Evolutionary conservation across 192 early-diverging fungal species (phyloP), one percentile per base, ranked within the genome.

Genomic region (Podila horticola): DNA sequence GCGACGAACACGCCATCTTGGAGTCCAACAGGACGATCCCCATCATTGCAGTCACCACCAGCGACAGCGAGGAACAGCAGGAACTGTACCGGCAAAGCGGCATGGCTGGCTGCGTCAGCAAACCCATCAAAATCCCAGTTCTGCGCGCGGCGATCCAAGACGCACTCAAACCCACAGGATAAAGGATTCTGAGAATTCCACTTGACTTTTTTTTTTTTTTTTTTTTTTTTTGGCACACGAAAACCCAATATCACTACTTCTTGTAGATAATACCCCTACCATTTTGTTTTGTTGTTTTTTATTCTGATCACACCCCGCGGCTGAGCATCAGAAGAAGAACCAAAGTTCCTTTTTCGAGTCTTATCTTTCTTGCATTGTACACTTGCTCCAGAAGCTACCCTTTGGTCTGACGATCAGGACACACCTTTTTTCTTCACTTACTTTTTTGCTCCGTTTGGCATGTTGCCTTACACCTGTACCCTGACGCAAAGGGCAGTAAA

Each of bases 11-110:
- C 55, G 72, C 61, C n/a, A 66, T 90, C 28, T 70, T 91, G 15
- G 67, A 74, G 30, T 51, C 65, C 51, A 93, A 93, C 74, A 75
- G 77, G 41, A 72, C 58, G 3, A 76, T 90, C 5, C 88, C 92
- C 60, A 91, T 93, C 62, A 71, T 93, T 31, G 92, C 92, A 29
- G 88, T 91, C 38, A 93, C 92, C 10, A 89, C 88, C 57, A 91
- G 89, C 71, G 88, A 86, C 31, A 76, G 75, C 9, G 51, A 59
- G 4, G 83, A 75, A 11, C 84, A 87, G 68, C 83, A 75, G 13
- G 75, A 77, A 60, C 58, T 81, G 15, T 92, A 92, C 59, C 66
- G 67, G 15, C 71, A 84, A 12, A 67, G 83, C 20, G 91, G 91
- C 26, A 90, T 90, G 84, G 77, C 83, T 29, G 84, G 76, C 29